Base-by-base conservation (phyloP, 2,329 filamentous ascomycete genomes). In the Tolypocladium inflatum region DNA sequence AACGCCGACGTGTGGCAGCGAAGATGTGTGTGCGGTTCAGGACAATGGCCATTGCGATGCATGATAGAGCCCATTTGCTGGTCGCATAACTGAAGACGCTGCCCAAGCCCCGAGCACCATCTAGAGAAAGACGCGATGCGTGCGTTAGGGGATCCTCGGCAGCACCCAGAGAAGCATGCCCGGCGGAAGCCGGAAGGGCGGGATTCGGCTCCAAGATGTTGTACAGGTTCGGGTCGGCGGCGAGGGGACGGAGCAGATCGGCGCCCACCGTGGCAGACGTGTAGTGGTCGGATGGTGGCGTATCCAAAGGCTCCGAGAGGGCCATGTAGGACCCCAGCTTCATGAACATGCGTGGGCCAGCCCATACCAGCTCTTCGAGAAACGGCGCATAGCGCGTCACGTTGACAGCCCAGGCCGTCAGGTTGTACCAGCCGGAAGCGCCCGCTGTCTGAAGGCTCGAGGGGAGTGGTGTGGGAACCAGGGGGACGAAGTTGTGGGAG, bases 11-110 rank as follows among this genome's bases (percentile, higher is more conserved):
- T 17, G 91, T 93, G 0, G 92, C 93, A 48, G 91, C 93, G 72
- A 96, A 97, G 65, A 97, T 94, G 59, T 92, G 87, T 8, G 94
- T 95, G 58, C 94, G 85, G 70, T 97, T 97, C 30, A 97, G 78
- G 59, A 97, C 76, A 59, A 97, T 83, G 26, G 91, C 91, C 79
- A 93, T 89, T 42, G 87, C 84, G 65, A 97, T 86, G 66, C 91
- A 97, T 56, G 87, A 86, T 59, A 97, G 76, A 0, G 93, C 92
- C 94, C 94, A 97, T 72, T 89, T 89, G 72, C 90, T 95, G 1
- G 90, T 95, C 50, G 91, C 80, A 73, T 97, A 99, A 65, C 86
- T 89, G 73, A 97, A 92, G 59, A 97, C 85, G 61, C 90, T 91
- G 51, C 90, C 89, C 50, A 97, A 79, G 50, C 89, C 91, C 68